Evolutionary conservation across 176 grass and related monocot genomes (phyloP).

Genomic region (Carex myosuroides): DNA sequence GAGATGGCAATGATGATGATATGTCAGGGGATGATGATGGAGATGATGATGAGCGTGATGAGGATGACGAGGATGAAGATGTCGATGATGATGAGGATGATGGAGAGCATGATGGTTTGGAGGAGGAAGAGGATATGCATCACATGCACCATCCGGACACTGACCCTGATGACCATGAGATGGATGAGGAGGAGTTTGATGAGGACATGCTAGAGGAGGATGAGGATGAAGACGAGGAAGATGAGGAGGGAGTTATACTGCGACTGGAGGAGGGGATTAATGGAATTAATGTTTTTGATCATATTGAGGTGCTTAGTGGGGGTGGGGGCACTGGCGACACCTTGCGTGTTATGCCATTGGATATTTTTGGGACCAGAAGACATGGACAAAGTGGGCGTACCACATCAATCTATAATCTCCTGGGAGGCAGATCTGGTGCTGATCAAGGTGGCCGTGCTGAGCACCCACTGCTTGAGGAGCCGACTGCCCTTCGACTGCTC

Average conservation of each 20-base stretch:
- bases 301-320: conserved; percentile 87
- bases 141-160: conserved; percentile 86
- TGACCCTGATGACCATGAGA: conserved; percentile 94
- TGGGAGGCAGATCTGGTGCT: conserved; percentile 37
- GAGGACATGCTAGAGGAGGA: conserved; percentile 94
- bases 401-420: conserved; percentile 95
- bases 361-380: conserved; percentile 92
- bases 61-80: conserved; percentile 78
- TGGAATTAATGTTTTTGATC: conserved; percentile 99
- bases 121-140: conserved; percentile 75
- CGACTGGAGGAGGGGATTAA: conserved; percentile 92
- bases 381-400: conserved; percentile 59
- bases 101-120: conserved; percentile 73
- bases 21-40: conserved; percentile 73
- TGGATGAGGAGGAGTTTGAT: conserved; percentile 98
- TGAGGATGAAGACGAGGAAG: conserved; percentile 80
- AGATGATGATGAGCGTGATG: conserved; percentile 86
- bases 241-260: conserved; percentile 92
- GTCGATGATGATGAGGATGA: conserved; percentile 74
- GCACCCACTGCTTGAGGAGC: conserved; percentile 87
- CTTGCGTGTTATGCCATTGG: conserved; percentile 87
- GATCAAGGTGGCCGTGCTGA: conserved; percentile 64
- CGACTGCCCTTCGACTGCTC: conserved; percentile 53
- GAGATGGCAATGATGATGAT: conserved; percentile 69
- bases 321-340: conserved; percentile 68